Conservation (phyloP, 768 basidiomycete genomes). For the Hygrophorus pudorinus region DNA sequence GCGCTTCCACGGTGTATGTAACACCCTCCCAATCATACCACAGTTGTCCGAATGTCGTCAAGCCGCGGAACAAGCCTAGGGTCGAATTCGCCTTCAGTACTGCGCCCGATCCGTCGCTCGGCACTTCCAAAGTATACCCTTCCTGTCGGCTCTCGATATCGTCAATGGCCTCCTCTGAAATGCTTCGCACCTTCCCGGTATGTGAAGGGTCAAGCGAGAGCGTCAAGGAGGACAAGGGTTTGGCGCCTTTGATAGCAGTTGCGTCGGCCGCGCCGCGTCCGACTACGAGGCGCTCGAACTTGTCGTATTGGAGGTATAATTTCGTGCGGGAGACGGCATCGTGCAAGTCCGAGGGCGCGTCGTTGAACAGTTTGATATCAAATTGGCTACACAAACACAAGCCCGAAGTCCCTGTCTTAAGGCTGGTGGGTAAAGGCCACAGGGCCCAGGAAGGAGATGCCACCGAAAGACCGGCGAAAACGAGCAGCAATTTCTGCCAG, state of each 20-base stretch:
- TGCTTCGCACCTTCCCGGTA: constrained; percentile 26
- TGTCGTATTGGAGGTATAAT: constrained; percentile 35
- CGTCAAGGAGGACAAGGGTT: constrained; percentile 31
- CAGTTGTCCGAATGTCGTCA: constrained; percentile 69
- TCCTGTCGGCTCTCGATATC: constrained; percentile 45
- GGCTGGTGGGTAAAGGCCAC: constrained; percentile 31
- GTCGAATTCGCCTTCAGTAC: constrained; percentile 50
- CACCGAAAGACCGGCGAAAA: constrained; percentile 5
- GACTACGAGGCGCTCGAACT: constrained; percentile 47
- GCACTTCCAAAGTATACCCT: constrained; percentile 47
- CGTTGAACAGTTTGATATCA: constrained; percentile 33
- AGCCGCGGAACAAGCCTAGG: constrained; percentile 57
- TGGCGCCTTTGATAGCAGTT: constrained; percentile 25
- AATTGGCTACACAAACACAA: constrained; percentile 42
- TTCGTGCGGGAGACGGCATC: constrained; percentile 46
- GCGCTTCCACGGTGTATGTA: constrained; percentile 45
- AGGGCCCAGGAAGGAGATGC: constrained; percentile 10
- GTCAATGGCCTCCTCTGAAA: constrained; percentile 43
- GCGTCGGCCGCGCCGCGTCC: constrained; percentile 46
- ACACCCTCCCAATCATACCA: constrained; percentile 44
- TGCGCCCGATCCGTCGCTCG: constrained; percentile 43
- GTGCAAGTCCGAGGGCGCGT: constrained; percentile 45
- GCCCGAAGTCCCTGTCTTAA: constrained; percentile 32
- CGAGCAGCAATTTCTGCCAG: background rate
- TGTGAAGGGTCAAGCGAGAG: constrained; percentile 25